A percentile compares a stretch with the other conserved stretches of the same genome.
Conservation (phyloP, 1,139 yeast genomes). For the Geotrichum fermentans region DNA sequence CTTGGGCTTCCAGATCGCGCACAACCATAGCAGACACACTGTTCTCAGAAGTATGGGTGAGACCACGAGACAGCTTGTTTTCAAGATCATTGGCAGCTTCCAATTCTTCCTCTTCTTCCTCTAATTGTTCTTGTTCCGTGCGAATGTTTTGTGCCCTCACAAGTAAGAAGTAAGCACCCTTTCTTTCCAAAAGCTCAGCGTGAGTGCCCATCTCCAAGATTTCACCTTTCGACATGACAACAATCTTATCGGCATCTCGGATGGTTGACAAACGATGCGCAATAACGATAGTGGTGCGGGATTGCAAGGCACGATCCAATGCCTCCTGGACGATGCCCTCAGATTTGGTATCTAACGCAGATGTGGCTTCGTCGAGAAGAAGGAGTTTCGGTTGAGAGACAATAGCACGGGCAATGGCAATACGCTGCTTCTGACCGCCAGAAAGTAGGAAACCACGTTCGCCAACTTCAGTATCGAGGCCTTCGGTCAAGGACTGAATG, state of each 20-base stretch:
- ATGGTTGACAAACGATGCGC: slow-evolving; percentile 79
- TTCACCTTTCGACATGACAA: slow-evolving; percentile 42
- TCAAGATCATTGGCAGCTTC: slow-evolving; percentile 19
- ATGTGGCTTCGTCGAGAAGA: slow-evolving; percentile 70
- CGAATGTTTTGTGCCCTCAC: slow-evolving; percentile 39
- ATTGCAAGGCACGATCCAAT: slow-evolving; percentile 55
- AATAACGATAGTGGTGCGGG: slow-evolving; percentile 70
- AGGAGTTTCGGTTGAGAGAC: slow-evolving; percentile 58
- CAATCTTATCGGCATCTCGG: slow-evolving; percentile 46
- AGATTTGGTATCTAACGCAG: slow-evolving; percentile 70
- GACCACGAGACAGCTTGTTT: slow-evolving; percentile 18
- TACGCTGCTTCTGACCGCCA: too few relatives aligned
- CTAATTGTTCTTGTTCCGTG: slow-evolving; percentile 18
- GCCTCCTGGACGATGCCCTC: slow-evolving; percentile 52
- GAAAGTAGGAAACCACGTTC: slow-evolving; percentile 49
- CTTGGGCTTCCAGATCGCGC: slow-evolving; percentile 8
- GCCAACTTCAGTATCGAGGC: slow-evolving; percentile 52
- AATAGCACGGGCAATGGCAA: slow-evolving; percentile 79
- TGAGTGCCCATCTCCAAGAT: slow-evolving; percentile 44
- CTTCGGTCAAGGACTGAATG: slow-evolving; percentile 39
- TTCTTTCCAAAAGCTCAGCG: slow-evolving; percentile 34
- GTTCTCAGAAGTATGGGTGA: background rate
- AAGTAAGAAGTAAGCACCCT: slow-evolving; percentile 37
- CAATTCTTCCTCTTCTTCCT: slow-evolving; percentile 3
- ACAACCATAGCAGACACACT: slow-evolving; percentile 5